These are phyloP conservation scores for Monosporascus sp. DNA, from an alignment of 2,329 filamentous ascomycete species.

Conservation along the genomic window DNA sequence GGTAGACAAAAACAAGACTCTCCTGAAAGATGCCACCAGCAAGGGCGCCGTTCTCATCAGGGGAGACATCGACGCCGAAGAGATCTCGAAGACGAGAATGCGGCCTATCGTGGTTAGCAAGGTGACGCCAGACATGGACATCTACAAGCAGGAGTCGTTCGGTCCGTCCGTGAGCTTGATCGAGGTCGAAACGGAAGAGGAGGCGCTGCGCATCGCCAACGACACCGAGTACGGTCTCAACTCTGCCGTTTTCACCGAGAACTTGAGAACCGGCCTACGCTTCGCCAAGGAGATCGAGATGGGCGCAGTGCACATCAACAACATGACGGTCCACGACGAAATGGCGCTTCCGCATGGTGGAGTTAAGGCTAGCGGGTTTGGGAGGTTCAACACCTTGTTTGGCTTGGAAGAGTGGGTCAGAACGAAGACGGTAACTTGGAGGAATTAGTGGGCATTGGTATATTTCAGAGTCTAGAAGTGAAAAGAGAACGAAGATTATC, in stretches of 20 bases:
- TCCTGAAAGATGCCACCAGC: slow-evolving; percentile 49
- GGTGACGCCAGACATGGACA: slow-evolving; percentile 59
- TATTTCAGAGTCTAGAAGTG: not conserved
- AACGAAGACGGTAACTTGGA: slow-evolving; percentile 29
- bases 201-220: slow-evolving; percentile 60
- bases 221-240: slow-evolving; percentile 65
- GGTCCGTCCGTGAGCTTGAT: slow-evolving; percentile 59
- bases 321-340: slow-evolving; percentile 39
- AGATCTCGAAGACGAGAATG: slow-evolving; percentile 38
- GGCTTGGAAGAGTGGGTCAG: slow-evolving; percentile 27
- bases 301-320: slow-evolving; percentile 44
- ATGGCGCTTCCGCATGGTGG: slow-evolving; percentile 36
- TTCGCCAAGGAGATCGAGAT: slow-evolving; percentile 50
- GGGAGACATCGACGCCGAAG: slow-evolving; percentile 36
- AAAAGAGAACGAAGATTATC: too few species aligned
- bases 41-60: slow-evolving; percentile 54
- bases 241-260: slow-evolving; percentile 59
- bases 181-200: slow-evolving; percentile 54
- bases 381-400: slow-evolving; percentile 30
- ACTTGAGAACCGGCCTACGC: slow-evolving; percentile 47
- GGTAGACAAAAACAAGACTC: slow-evolving; percentile 26
- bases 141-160: slow-evolving; percentile 62
- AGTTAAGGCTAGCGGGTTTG: slow-evolving; percentile 36
- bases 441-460: slow-evolving; percentile 7
- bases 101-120: slow-evolving; percentile 55